Evolutionary conservation across 768 basidiomycete genomes (phyloP), one percentile per base, ranked within the genome.

Genomic region (Cystoderma amianthinum): DNA sequence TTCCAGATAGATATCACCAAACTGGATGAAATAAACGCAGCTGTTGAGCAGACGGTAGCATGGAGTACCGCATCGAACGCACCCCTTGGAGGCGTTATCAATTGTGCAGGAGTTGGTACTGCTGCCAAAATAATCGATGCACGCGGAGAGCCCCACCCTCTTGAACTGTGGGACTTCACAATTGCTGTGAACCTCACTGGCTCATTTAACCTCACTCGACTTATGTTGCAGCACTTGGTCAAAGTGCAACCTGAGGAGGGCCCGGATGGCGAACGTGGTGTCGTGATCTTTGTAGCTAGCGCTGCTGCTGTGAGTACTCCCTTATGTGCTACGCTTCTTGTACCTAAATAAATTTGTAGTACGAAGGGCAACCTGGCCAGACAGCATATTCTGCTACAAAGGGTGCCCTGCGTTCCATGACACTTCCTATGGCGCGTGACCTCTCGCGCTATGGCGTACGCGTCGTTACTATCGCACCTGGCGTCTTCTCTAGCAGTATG

Each of bases 361-460:
- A 65, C 44, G 70, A 77, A 55, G 75, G 74, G 4, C 74, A 76
- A 44, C 68, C 75, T 2, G 76, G 77, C 2, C 79, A 80, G 47
- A 63, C 67, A 0, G 78, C 75, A 0, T 81, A 81, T 48, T 55
- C 74, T 1, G 74, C 74, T 2, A 63, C 67, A 1, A 81, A 81
- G 54, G 79, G 78, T 36, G 79, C 72, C 1, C 46, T 81, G 3
- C 57, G 61, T 16, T 74, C 77, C 1, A 72, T 81, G 72, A 71
- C 75, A 1, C 64, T 81, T 2, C 78, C 79, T 1, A 70, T 80
- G 67, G 73, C 79, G 3, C 67, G 79, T 38, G 79, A 81, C 51
- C 64, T 81, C 10, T 64, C 70, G 2, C 62, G 70, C 10, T 65
- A 76, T 46, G 72, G 67, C 36, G 58, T 76, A 21, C 69, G 76